These are phyloP conservation scores for Dothistroma septosporum DNA, from an alignment of 2,329 filamentous ascomycete genomes.

Conservation along the genomic window DNA sequence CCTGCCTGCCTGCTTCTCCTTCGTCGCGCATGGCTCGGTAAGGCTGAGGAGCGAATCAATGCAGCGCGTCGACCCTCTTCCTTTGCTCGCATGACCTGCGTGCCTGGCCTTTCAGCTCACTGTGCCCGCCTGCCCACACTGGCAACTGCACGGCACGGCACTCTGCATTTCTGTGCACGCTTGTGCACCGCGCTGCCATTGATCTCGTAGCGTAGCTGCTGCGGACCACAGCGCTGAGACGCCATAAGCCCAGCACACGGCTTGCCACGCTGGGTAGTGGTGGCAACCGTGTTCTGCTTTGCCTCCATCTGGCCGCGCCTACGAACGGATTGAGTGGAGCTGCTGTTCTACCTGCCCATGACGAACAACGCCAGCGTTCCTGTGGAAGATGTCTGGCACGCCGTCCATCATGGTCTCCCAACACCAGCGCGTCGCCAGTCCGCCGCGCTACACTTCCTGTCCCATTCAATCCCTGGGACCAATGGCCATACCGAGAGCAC, in stretches of 20 bases:
- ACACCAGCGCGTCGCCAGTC: conserved; percentile 38
- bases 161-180: neutral
- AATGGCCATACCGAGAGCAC: conserved; percentile 60
- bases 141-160: conserved; percentile 8
- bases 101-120: conserved; percentile 13
- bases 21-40: conserved; percentile 19
- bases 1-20: conserved; percentile 11
- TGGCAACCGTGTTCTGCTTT: conserved; percentile 3
- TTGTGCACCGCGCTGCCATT: conserved; percentile 6
- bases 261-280: conserved; percentile 5
- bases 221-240: conserved; percentile 7
- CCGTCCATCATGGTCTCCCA: conserved; percentile 36
- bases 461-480: conserved; percentile 40
- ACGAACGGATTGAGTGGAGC: conserved; percentile 16
- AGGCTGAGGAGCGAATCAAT: conserved; percentile 21
- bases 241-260: conserved; percentile 10
- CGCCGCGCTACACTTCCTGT: conserved; percentile 36
- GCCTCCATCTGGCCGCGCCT: neutral
- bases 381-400: conserved; percentile 24
- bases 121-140: conserved; percentile 5
- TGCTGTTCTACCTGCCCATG: conserved; percentile 12
- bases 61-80: conserved; percentile 8
- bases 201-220: conserved; percentile 6
- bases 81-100: conserved; percentile 19
- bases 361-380: conserved; percentile 7